phyloP scores from a whole-genome alignment of 108 stramenopile species.

The Cyclotella distinguenda region DNA sequence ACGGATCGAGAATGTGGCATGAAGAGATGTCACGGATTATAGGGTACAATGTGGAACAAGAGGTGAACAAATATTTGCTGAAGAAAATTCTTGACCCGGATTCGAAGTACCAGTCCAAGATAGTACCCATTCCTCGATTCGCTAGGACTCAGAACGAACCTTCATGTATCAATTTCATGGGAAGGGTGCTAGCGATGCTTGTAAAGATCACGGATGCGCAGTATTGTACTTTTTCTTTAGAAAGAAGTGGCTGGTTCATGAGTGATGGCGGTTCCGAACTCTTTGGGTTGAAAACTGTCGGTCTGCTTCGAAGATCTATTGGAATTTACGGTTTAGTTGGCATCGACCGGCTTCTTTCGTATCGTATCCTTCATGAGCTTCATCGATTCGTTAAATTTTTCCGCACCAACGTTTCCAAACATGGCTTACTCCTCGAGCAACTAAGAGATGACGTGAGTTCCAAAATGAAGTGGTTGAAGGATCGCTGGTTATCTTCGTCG shows the following conservation, averaged over 20 bases:
- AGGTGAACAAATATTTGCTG: constrained; percentile 59
- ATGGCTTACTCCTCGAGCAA: constrained; percentile 40
- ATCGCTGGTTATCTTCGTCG: neutral
- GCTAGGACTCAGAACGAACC: constrained; percentile 36
- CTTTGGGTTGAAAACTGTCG: constrained; percentile 43
- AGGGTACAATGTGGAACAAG: constrained; percentile 58
- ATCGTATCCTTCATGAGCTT: constrained; percentile 48
- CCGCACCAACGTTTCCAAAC: constrained; percentile 28
- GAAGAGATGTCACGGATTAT: constrained; percentile 58
- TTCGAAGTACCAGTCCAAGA: constrained; percentile 49
- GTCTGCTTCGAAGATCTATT: constrained; percentile 37
- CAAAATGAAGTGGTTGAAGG: neutral
- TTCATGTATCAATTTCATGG: constrained; percentile 56
- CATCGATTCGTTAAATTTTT: constrained; percentile 53
- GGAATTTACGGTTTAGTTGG: constrained; percentile 58
- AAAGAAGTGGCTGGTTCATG: constrained; percentile 50
- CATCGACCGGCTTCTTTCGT: constrained; percentile 57
- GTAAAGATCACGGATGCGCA: constrained; percentile 48
- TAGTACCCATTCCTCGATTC: constrained; percentile 54
- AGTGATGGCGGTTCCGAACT: constrained; percentile 40
- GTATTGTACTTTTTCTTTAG: constrained; percentile 51
- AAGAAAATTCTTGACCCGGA: constrained; percentile 52
- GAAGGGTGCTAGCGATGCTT: constrained; percentile 49
- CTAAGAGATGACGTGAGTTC: constrained; percentile 37
- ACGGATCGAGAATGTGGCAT: constrained; percentile 65